Base-by-base conservation (phyloP, 176 grass and related monocot species). In the Microstegium vimineum region DNA sequence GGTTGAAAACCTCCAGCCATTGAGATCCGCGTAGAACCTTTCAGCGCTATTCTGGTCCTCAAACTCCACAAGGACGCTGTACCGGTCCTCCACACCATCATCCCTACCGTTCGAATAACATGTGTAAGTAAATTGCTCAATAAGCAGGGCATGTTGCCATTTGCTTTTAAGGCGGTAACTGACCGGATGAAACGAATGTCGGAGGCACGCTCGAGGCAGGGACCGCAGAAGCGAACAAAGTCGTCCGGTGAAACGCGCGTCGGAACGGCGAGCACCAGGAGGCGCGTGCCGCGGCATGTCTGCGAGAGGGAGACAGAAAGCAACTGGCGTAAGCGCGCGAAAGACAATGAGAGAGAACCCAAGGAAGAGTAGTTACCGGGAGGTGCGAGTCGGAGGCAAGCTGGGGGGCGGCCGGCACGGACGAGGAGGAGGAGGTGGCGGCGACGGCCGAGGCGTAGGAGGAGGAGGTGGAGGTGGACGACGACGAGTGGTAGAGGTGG, bases 31-130 rank as follows among this genome's bases (percentile, higher is more conserved):
- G 82, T 94, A 93, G 62, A 98, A 94, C 28, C 90, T 78, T 18
- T 98, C 95, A 0, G 95, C 84, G 5, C 79, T 90, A 56, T 89
- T 87, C 51, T 98, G 95, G 86, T 98, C 95, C 61, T 90, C 86
- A 75, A 98, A 98, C 54, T 93, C 90, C 28, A 98, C 81, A 22
- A 98, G 74, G 84, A 98, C 92, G 40, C 95, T 93, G n/a, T 94
- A 98, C 62, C 95, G 80, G 69, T 98, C 95, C 75, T 98, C 95
- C 46, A 91, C 86, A 23, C 86, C 88, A 65, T 94, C 92, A 26
- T 94, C 84, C 11, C 83, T 89, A 71, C 0, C 4, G 28, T 22
- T 20, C 46, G 14, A 32, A 10, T 6, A 0, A 0, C 0, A n/a
- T 41, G n/a, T 3, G 3, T 66, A 63, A 60, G 40, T 33, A 23